These are phyloP conservation scores for Trichophaea hybrida DNA, from an alignment of 2,329 filamentous ascomycete species.

Conservation along the genomic window DNA sequence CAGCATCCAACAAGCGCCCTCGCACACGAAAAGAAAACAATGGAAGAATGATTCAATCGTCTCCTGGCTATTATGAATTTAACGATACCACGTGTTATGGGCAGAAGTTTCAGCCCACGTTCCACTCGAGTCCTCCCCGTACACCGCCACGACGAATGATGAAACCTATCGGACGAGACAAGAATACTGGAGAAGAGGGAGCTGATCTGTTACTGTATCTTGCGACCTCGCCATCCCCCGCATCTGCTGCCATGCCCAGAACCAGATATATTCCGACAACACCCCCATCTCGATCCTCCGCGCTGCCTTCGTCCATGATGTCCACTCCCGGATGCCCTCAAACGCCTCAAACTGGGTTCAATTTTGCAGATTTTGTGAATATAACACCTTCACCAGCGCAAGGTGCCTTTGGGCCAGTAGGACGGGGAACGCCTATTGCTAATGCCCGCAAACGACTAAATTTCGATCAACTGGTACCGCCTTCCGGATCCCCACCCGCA, in stretches of 20 bases:
- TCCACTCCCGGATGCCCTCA: constrained; percentile 61
- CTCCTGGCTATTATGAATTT: constrained; percentile 23
- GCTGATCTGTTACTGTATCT: constrained; percentile 70
- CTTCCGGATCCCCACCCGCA: constrained; percentile 32
- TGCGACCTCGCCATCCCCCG: constrained; percentile 80
- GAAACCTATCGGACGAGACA: constrained; percentile 40
- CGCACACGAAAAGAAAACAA: constrained; percentile 16
- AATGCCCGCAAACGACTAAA: constrained; percentile 63
- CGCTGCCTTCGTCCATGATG: constrained; percentile 70
- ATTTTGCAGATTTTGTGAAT: constrained; percentile 94
- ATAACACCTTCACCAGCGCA: constrained; percentile 93
- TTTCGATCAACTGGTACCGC: constrained; percentile 59
- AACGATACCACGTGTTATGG: constrained; percentile 6
- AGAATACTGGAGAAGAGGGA: constrained; percentile 49
- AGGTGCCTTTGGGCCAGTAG: constrained; percentile 71
- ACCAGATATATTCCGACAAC: constrained; percentile 33
- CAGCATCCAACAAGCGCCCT: constrained; percentile 17
- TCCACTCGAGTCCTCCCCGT: constrained; percentile 50
- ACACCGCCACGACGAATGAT: constrained; percentile 49
- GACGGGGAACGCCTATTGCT: constrained; percentile 44
- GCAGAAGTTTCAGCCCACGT: constrained; percentile 40
- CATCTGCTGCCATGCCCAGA: constrained; percentile 34
- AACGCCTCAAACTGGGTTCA: constrained; percentile 64
- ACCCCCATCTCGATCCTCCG: constrained; percentile 43
- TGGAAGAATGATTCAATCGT: constrained; percentile 24